Evolutionary conservation across 257 asterid genomes (phyloP).

Genomic region (Salvia rosmarinus): DNA sequence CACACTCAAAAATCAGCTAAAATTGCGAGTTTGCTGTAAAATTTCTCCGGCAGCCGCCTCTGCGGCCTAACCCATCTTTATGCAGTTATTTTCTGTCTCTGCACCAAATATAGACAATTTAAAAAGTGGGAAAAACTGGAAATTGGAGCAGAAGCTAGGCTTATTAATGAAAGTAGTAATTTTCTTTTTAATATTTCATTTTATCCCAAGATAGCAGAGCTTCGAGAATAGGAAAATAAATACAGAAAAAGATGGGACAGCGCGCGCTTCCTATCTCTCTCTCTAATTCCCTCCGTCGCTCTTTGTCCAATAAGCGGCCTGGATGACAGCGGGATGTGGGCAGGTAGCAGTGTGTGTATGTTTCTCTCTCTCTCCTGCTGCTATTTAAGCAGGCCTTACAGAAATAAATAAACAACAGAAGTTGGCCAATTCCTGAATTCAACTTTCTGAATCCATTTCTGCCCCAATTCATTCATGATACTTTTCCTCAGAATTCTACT

Average conservation of each 20-base stretch:
- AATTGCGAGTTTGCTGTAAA: not conserved
- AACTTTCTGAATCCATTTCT: not conserved
- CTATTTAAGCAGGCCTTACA: constrained; percentile 43
- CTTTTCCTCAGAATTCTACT: not conserved
- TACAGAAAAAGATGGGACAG: constrained; percentile 3
- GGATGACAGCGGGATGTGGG: constrained; percentile 53
- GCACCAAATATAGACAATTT: constrained; percentile 6
- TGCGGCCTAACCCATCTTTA: constrained; percentile 68
- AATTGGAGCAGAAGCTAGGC: not conserved
- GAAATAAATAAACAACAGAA: not conserved
- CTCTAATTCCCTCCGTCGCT: not conserved
- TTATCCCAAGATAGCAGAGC: not conserved
- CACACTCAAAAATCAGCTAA: constrained; percentile 64
- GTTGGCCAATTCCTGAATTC: not conserved
- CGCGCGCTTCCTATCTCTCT: not conserved
- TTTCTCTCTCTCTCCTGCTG: constrained; percentile 37
- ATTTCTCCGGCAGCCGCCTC: not conserved
- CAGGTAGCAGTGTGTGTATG: constrained; percentile 60
- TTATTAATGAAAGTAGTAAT: not conserved
- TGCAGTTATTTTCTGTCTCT: constrained; percentile 10
- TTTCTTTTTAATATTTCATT: not conserved
- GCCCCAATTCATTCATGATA: not conserved
- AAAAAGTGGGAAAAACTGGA: not conserved
- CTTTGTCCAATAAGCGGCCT: constrained; percentile 39
- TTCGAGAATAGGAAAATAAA: constrained; percentile 18